phyloP scores from a whole-genome alignment of 768 basidiomycete genomes.

The Tylopilus rubrobrunneus region DNA sequence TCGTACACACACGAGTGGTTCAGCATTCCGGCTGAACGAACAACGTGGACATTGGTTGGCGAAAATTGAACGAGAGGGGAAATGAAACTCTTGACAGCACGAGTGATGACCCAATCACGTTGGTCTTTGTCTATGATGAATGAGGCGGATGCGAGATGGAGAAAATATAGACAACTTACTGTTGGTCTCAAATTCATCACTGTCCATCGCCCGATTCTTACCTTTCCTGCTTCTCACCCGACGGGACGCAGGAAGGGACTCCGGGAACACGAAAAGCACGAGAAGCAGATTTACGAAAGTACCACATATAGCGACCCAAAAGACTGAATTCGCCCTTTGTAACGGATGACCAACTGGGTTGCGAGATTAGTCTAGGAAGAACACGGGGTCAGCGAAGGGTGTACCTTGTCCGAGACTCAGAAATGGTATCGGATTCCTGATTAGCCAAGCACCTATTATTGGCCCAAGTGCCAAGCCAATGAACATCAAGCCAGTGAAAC shows the following conservation, averaged over 20 bases:
- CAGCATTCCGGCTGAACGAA: constrained; percentile 49
- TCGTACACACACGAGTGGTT: constrained; percentile 52
- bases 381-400: background rate
- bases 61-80: constrained; percentile 68
- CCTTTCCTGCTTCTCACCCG: constrained; percentile 27
- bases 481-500: constrained; percentile 72
- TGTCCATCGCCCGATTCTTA: constrained; percentile 26
- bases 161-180: constrained; percentile 8
- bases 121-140: background rate
- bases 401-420: constrained; percentile 27
- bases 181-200: background rate
- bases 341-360: constrained; percentile 28
- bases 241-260: constrained; percentile 41
- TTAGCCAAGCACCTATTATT: constrained; percentile 54
- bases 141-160: constrained; percentile 1
- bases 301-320: constrained; percentile 47
- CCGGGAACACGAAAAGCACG: constrained; percentile 56
- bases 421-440: constrained; percentile 39
- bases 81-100: constrained; percentile 44
- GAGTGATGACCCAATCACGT: constrained; percentile 9
- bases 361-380: constrained; percentile 6
- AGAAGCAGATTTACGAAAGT: constrained; percentile 54
- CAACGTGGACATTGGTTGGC: constrained; percentile 46
- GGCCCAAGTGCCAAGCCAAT: constrained; percentile 78
- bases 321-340: constrained; percentile 45